Evolutionary conservation across 345 rosid genomes (phyloP).

Genomic region (Lumnitzera littorea): DNA sequence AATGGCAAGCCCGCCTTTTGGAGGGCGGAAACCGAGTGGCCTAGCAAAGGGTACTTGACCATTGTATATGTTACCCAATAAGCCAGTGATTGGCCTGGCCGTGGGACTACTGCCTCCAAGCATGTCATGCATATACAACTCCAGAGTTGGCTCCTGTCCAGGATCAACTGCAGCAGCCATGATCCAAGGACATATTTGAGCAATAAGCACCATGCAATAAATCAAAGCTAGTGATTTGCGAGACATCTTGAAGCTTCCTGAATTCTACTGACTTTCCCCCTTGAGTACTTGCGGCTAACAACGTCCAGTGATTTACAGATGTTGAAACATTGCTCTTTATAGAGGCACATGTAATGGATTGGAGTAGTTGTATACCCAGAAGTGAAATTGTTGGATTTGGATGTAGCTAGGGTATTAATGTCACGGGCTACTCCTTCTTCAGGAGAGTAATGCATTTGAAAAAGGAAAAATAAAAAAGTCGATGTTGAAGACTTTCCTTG

Average conservation of each 20-base stretch:
- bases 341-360: not conserved
- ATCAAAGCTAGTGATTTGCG: not conserved
- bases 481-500: too few relatives aligned
- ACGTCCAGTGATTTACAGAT: not conserved
- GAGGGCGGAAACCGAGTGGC: slow-evolving; percentile 70
- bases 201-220: not conserved
- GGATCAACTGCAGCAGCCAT: not conserved
- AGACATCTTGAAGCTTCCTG: slow-evolving; percentile 10
- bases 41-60: slow-evolving; percentile 95
- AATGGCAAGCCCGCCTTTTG: slow-evolving; percentile 55
- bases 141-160: slow-evolving; percentile 44
- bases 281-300: too few relatives aligned
- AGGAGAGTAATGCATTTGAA: too few relatives aligned
- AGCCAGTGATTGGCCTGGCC: slow-evolving; percentile 83
- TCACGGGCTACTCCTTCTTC: not conserved
- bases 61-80: slow-evolving; percentile 86
- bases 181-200: not conserved
- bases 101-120: slow-evolving; percentile 89
- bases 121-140: slow-evolving; percentile 87
- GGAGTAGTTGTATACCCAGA: slow-evolving; percentile 9
- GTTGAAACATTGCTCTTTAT: slow-evolving; percentile 3
- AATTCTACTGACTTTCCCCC: too few relatives aligned
- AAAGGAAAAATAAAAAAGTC: too few relatives aligned
- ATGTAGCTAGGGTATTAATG: not conserved
- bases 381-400: slow-evolving; percentile 8